phyloP scores from a whole-genome alignment of 2,329 filamentous ascomycete species.

The Bipolaris bicolor region DNA sequence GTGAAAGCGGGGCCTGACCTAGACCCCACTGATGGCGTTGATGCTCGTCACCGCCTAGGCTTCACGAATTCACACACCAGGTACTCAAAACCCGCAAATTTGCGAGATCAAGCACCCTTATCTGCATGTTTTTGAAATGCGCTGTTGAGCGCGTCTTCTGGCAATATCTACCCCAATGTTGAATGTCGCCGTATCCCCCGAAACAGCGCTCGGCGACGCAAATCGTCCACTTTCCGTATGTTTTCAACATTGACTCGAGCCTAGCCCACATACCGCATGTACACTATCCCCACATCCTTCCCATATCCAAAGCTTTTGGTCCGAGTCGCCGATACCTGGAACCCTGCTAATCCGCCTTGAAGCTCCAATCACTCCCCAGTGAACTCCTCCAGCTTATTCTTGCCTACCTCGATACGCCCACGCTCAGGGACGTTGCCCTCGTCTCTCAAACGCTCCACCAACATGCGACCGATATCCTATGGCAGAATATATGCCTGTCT shows the following conservation, averaged over 20 bases:
- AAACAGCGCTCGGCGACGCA: not conserved
- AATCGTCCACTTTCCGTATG: constrained; percentile 9
- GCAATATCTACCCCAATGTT: not conserved
- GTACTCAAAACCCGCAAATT: not conserved
- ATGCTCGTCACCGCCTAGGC: constrained; percentile 8
- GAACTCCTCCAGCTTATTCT: constrained; percentile 52
- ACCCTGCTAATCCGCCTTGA: constrained; percentile 6
- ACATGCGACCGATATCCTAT: constrained; percentile 48
- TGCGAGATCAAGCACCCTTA: not conserved
- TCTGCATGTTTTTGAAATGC: not conserved
- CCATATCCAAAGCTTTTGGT: not conserved
- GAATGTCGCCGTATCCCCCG: not conserved
- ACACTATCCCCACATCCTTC: constrained; percentile 4
- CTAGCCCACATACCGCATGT: constrained; percentile 4
- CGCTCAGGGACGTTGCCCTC: constrained; percentile 43
- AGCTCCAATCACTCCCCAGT: constrained; percentile 48
- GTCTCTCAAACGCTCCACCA: constrained; percentile 46
- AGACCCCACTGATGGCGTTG: constrained; percentile 11
- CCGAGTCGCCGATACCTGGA: not conserved
- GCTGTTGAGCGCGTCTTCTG: not conserved
- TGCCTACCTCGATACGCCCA: constrained; percentile 37
- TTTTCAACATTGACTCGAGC: constrained; percentile 6
- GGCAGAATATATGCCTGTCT: constrained; percentile 50
- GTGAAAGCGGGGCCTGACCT: constrained; percentile 1
- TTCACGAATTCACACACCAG: constrained; percentile 7